Percentiles rank a stretch among this genome's conserved stretches.
phyloP scores from a whole-genome alignment of 2,329 filamentous ascomycete species.

The Anthostomella pinea region DNA sequence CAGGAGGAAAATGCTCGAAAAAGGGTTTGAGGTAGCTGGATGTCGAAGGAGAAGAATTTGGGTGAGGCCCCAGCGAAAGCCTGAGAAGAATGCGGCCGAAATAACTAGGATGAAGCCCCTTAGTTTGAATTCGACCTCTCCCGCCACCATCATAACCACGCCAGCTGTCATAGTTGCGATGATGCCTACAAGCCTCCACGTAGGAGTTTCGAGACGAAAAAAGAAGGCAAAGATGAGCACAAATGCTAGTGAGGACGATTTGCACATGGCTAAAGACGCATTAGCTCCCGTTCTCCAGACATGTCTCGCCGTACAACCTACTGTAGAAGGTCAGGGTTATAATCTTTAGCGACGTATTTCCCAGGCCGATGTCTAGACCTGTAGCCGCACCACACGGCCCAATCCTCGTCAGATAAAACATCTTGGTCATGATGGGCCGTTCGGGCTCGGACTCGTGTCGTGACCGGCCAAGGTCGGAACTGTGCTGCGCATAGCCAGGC shows the following conservation, averaged over 20 bases:
- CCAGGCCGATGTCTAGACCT: constrained; percentile 90
- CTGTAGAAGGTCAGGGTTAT: constrained; percentile 97
- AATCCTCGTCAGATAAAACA: constrained; percentile 90
- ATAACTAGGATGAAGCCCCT: constrained; percentile 92
- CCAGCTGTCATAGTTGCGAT: constrained; percentile 90
- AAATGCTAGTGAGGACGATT: constrained; percentile 93
- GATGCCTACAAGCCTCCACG: constrained; percentile 79
- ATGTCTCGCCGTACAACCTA: constrained; percentile 38
- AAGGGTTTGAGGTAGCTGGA: constrained; percentile 92
- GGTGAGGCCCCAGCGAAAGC: constrained; percentile 97
- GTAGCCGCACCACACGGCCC: constrained; percentile 90
- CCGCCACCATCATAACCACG: constrained; percentile 97
- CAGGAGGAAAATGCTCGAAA: constrained; percentile 96
- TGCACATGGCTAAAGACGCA: constrained; percentile 75
- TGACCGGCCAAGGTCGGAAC: constrained; percentile 48
- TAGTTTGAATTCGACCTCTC: constrained; percentile 84
- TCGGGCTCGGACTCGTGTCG: constrained; percentile 53
- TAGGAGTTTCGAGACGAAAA: constrained; percentile 86
- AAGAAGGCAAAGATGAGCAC: constrained; percentile 93
- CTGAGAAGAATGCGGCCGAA: constrained; percentile 88
- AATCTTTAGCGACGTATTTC: constrained; percentile 93
- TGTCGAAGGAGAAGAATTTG: constrained; percentile 93
- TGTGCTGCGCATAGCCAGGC: constrained; percentile 52
- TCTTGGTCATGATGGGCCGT: constrained; percentile 71
- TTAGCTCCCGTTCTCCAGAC: constrained; percentile 4